These are phyloP conservation scores for Aureobasidium sp. DNA, from an alignment of 2,329 filamentous ascomycete species.

Conservation along the genomic window DNA sequence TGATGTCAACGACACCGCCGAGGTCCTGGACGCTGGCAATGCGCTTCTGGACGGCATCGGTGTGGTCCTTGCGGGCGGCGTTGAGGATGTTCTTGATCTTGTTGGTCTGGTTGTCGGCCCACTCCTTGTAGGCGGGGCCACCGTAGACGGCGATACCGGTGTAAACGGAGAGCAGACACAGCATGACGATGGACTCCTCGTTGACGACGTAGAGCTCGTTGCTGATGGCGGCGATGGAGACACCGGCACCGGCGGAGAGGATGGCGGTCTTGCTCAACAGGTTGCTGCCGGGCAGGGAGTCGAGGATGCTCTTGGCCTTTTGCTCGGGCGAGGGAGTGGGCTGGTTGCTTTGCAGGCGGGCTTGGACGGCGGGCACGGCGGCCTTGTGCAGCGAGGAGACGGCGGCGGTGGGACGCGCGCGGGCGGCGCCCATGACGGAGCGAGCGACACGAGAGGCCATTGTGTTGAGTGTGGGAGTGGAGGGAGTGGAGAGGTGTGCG, in stretches of 20 bases:
- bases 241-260: conserved; percentile 82
- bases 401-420: conserved; percentile 68
- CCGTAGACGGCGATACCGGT: conserved; percentile 85
- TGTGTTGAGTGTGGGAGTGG: conserved; percentile 52
- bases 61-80: conserved; percentile 88
- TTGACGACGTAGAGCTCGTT: conserved; percentile 99
- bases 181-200: conserved; percentile 91
- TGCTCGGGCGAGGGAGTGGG: conserved; percentile 91
- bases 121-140: conserved; percentile 84
- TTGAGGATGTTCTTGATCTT: conserved; percentile 96
- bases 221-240: conserved; percentile 91
- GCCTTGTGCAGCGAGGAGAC: conserved; percentile 51
- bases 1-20: conserved; percentile 87
- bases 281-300: conserved; percentile 84
- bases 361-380: conserved; percentile 63
- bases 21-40: conserved; percentile 94
- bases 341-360: conserved; percentile 53
- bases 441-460: conserved; percentile 98
- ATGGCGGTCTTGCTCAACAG: conserved; percentile 94
- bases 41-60: conserved; percentile 84
- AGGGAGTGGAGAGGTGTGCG: conserved; percentile 10
- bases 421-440: conserved; percentile 86
- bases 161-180: conserved; percentile 92
- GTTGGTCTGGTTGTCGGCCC: conserved; percentile 78
- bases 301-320: conserved; percentile 92